Evolutionary conservation across 2,329 filamentous ascomycete genomes (phyloP).

Genomic region (Penicillium sumatraense): DNA sequence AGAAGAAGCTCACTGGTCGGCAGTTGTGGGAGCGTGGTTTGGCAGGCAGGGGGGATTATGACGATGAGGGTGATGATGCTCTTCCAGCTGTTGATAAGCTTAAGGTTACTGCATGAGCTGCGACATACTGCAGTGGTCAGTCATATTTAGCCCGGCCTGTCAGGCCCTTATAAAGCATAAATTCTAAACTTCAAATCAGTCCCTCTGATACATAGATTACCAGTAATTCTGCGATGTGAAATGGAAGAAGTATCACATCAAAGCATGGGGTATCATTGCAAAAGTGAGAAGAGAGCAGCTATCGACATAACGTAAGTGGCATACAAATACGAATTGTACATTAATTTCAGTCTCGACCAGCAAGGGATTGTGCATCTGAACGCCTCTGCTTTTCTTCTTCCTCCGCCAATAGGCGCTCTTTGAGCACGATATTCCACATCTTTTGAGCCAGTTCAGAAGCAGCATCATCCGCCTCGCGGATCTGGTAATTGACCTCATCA

Average conservation of each 20-base stretch:
- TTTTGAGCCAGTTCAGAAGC: slow-evolving; percentile 34
- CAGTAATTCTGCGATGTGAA: no score
- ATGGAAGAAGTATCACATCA: not conserved
- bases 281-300: not conserved
- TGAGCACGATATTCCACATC: slow-evolving; percentile 48
- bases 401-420: slow-evolving; percentile 41
- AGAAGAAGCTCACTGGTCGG: slow-evolving; percentile 69
- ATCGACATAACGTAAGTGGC: not conserved
- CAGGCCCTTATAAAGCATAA: slow-evolving; percentile 15
- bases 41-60: slow-evolving; percentile 67
- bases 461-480: slow-evolving; percentile 32
- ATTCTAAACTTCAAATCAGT: not conserved
- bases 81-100: slow-evolving; percentile 68
- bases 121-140: not conserved
- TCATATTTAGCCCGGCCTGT: slow-evolving; percentile 16
- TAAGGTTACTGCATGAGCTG: slow-evolving; percentile 62
- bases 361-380: not conserved
- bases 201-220: not conserved
- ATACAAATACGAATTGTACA: no score
- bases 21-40: slow-evolving; percentile 80
- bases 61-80: slow-evolving; percentile 67
- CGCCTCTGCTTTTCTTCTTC: slow-evolving; percentile 28
- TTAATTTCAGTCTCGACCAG: not conserved
- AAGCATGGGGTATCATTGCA: slow-evolving; percentile 10
- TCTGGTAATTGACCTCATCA: slow-evolving; percentile 26